These are phyloP conservation scores for Poa pratensis DNA, from an alignment of 176 grass and related monocot genomes.

Conservation along the genomic window DNA sequence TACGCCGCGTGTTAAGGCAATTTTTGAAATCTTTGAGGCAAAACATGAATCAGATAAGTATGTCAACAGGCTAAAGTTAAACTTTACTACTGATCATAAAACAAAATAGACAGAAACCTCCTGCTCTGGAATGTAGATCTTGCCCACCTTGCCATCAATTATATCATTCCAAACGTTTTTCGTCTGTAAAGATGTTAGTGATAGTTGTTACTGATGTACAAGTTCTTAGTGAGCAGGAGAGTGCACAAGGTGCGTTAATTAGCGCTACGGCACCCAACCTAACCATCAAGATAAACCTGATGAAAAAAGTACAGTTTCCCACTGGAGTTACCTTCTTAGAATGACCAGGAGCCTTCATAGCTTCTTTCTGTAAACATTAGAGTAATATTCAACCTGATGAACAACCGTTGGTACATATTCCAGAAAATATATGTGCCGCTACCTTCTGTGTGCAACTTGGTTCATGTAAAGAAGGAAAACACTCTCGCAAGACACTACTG, in stretches of 20 bases:
- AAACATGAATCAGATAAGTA: conserved; percentile 27
- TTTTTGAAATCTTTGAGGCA: conserved; percentile 55
- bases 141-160: conserved; percentile 58
- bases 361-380: conserved; percentile 66
- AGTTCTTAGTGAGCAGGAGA: background rate
- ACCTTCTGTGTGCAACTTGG: background rate
- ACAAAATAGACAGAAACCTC: conserved; percentile 41
- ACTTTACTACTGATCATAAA: background rate
- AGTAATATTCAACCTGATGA: background rate
- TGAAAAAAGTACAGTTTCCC: conserved; percentile 4
- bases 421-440: background rate
- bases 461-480: background rate
- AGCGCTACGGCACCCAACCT: background rate
- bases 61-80: background rate
- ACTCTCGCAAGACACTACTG: background rate
- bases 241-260: background rate
- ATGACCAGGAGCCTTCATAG: conserved; percentile 68
- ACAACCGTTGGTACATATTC: background rate
- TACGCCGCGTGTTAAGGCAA: conserved; percentile 42
- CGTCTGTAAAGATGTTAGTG: conserved; percentile 49
- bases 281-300: conserved; percentile 7
- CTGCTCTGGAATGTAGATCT: conserved; percentile 75
- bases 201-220: conserved; percentile 19
- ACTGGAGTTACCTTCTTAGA: conserved; percentile 60
- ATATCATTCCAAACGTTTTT: conserved; percentile 77